A percentile compares a stretch with the other conserved stretches of the same genome.
Conservation (phyloP, 1,284 basidiomycete species). For the Schizophyllum amplum region DNA sequence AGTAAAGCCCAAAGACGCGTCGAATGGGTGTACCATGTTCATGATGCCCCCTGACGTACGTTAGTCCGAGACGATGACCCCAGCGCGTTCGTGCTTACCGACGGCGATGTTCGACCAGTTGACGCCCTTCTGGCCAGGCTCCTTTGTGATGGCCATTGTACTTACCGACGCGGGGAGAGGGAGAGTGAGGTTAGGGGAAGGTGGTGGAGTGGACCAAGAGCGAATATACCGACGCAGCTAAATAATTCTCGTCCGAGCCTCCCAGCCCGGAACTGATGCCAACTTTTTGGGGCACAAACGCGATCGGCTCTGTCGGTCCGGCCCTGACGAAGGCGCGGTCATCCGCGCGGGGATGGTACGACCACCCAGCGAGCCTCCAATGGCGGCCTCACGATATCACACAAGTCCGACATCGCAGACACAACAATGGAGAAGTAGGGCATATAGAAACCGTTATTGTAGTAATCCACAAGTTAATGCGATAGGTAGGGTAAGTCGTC, state of each 20-base stretch:
- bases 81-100: constrained; percentile 42
- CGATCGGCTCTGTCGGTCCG: not conserved
- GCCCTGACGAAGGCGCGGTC: not conserved
- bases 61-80: constrained; percentile 15
- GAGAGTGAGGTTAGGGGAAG: constrained; percentile 15
- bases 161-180: constrained; percentile 5
- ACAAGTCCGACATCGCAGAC: not conserved
- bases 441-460: not conserved
- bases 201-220: constrained; percentile 12
- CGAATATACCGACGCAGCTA: constrained; percentile 10
- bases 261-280: not conserved
- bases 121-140: constrained; percentile 89
- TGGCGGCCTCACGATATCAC: not conserved
- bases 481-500: not conserved
- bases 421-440: not conserved
- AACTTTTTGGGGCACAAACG: not conserved
- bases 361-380: not conserved
- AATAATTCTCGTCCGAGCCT: constrained; percentile 13
- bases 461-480: not conserved
- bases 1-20: constrained; percentile 9
- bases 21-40: constrained; percentile 69
- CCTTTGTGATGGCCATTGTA: constrained; percentile 69
- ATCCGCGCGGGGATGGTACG: not conserved
- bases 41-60: constrained; percentile 74
- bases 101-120: constrained; percentile 99